Base-by-base conservation (phyloP, 768 basidiomycete genomes). In the Butyriboletus loyo region DNA sequence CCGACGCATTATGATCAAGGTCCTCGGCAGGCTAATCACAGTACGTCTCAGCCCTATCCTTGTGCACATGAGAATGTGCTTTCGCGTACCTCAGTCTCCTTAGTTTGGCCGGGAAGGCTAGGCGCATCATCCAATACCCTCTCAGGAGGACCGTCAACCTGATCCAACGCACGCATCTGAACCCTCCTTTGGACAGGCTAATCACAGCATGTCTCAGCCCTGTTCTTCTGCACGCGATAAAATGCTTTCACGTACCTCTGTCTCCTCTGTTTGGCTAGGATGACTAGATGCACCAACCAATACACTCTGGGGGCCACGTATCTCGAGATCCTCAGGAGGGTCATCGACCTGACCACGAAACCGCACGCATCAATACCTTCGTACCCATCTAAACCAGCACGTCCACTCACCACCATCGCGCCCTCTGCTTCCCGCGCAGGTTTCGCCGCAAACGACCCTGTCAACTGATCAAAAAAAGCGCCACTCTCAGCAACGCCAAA, bases 361-460 rank as follows among this genome's bases (percentile, higher is more conserved):
- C 24, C 17, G 22, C 21, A 45, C 11, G 8, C 15, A 34, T 46
- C 24, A 46, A 34, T 24, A 14, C 10, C 11, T n/a, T 13, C 17
- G 9, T 21, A 50, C 25, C 24, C 30, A 45, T 28, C n/a, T 19
- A 15, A 27, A 15, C 13, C n/a, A 38, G 1, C n/a, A 31, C 10
- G 8, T 22, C 35, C 15, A 50, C 59, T 37, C 46, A 59, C 60
- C 38, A 28, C 28, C 57, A 54, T 52, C 14, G 35, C 37, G 3
- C 8, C 15, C 9, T 9, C 30, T 17, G 4, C 21, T 8, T 41
- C 34, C 11, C 0, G 27, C 7, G 13, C 30, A 30, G 3, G n/a
- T 21, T 45, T 4, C 6, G 15, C 30, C 17, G 1, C 32, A 10
- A 40, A 6, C 0, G 41, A 15, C 2, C 2, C 42, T 13, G n/a